These are phyloP conservation scores for Coriolopsis trogii DNA, from an alignment of 1,284 basidiomycete genomes.

Conservation along the genomic window DNA sequence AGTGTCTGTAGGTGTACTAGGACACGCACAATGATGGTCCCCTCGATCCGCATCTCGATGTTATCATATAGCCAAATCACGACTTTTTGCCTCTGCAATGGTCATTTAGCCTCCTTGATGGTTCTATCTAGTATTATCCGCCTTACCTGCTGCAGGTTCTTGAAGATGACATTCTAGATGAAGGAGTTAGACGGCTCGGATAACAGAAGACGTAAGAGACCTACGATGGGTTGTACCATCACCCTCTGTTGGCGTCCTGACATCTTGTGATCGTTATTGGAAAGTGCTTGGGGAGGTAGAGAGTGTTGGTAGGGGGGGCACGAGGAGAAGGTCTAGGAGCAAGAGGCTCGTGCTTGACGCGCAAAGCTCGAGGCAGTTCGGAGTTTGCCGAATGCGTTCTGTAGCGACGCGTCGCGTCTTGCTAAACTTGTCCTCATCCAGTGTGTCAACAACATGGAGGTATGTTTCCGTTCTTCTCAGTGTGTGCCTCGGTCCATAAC, in stretches of 20 bases:
- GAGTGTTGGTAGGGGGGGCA: conserved; percentile 11
- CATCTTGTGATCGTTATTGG: conserved; percentile 57
- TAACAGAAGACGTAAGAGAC: conserved; percentile 36
- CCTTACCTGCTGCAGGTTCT: conserved; percentile 87
- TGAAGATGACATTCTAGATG: conserved; percentile 96
- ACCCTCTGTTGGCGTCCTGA: conserved; percentile 90
- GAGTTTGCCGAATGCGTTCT: conserved; percentile 25
- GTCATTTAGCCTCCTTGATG: conserved; percentile 12
- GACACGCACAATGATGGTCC: conserved; percentile 88
- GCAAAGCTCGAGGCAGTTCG: conserved; percentile 18
- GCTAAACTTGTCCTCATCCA: conserved; percentile 27
- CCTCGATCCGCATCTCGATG: conserved; percentile 95
- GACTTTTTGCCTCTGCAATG: conserved; percentile 77
- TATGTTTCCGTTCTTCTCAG: conserved; percentile 12
- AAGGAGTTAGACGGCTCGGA: conserved; percentile 14
- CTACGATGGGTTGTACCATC: conserved; percentile 97
- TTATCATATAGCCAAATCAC: conserved; percentile 98
- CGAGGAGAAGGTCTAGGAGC: conserved; percentile 13
- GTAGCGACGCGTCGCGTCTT: conserved; percentile 35
- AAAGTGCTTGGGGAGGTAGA: conserved; percentile 24
- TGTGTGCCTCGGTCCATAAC: not conserved
- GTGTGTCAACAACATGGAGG: conserved; percentile 40
- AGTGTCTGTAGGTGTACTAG: conserved; percentile 27
- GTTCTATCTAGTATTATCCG: not conserved
- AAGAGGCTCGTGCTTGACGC: conserved; percentile 12